Conservation (phyloP, 352 stramenopile species). For the Globisporangium iwayamae region DNA sequence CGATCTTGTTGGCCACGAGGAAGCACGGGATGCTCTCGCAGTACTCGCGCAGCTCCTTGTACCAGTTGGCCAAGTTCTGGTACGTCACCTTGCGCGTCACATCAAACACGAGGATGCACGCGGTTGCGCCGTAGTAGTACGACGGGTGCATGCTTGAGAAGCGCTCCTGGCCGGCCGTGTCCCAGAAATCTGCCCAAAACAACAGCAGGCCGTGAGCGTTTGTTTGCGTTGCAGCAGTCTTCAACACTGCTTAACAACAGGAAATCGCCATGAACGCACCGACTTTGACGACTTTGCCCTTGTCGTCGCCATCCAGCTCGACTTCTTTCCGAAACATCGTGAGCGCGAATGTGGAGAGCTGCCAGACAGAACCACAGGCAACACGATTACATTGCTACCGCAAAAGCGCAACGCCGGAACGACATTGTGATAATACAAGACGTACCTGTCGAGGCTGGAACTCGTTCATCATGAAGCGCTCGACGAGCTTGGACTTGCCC, state of each 20-base stretch:
- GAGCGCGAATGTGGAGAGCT: constrained; percentile 94
- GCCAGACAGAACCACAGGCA: neutral
- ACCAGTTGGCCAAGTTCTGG: constrained; percentile 90
- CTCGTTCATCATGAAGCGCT: constrained; percentile 95
- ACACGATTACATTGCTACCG: neutral
- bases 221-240: neutral
- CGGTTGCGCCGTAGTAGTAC: constrained; percentile 95
- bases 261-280: constrained; percentile 25
- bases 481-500: constrained; percentile 95
- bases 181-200: constrained; percentile 88
- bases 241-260: too few species aligned
- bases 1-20: constrained; percentile 96
- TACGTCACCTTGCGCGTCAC: constrained; percentile 95
- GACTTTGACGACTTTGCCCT: constrained; percentile 55
- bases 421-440: too few species aligned
- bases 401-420: neutral
- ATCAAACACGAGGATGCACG: constrained; percentile 94
- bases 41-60: constrained; percentile 91
- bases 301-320: constrained; percentile 54
- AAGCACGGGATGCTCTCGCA: constrained; percentile 92
- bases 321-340: constrained; percentile 93
- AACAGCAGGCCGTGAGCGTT: neutral
- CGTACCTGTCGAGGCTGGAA: constrained; percentile 88
- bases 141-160: constrained; percentile 95
- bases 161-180: constrained; percentile 94